Conservation (phyloP, 441 rosid genomes). For the Heliophila coronopifolia region DNA sequence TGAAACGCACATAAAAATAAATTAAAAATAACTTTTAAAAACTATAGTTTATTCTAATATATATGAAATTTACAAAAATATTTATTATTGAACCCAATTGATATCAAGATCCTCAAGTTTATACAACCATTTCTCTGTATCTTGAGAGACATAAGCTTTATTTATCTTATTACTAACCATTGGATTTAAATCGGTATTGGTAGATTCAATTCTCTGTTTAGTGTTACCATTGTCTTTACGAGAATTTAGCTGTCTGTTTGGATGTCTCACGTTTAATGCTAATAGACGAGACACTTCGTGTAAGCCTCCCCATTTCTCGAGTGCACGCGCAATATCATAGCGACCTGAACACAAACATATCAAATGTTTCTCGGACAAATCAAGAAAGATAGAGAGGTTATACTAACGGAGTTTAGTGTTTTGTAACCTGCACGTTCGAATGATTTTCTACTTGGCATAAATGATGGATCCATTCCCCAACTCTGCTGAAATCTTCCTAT, state of each 20-base stretch:
- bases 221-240: slow-evolving; percentile 36
- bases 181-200: slow-evolving; percentile 24
- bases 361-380: no score
- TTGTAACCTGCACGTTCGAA: slow-evolving; percentile 90
- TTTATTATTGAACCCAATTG: slow-evolving; percentile 67
- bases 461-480: slow-evolving; percentile 96
- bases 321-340: slow-evolving; percentile 86
- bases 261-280: slow-evolving; percentile 74
- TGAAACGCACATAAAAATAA: not conserved
- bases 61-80: not conserved
- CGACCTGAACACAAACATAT: slow-evolving; percentile 45
- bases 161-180: slow-evolving; percentile 20
- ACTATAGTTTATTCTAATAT: not conserved
- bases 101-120: slow-evolving; percentile 63
- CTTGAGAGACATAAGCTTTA: slow-evolving; percentile 52
- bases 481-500: slow-evolving; percentile 64
- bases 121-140: slow-evolving; percentile 67
- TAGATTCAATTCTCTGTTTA: slow-evolving; percentile 30
- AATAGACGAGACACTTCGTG: slow-evolving; percentile 79
- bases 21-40: no score
- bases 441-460: slow-evolving; percentile 89
- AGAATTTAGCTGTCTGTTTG: slow-evolving; percentile 42
- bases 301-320: slow-evolving; percentile 96
- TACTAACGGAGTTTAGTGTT: slow-evolving; percentile 11
- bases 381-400: no score